Evolutionary conservation across 2,329 filamentous ascomycete genomes (phyloP).

Genomic region (Alternaria sp.): DNA sequence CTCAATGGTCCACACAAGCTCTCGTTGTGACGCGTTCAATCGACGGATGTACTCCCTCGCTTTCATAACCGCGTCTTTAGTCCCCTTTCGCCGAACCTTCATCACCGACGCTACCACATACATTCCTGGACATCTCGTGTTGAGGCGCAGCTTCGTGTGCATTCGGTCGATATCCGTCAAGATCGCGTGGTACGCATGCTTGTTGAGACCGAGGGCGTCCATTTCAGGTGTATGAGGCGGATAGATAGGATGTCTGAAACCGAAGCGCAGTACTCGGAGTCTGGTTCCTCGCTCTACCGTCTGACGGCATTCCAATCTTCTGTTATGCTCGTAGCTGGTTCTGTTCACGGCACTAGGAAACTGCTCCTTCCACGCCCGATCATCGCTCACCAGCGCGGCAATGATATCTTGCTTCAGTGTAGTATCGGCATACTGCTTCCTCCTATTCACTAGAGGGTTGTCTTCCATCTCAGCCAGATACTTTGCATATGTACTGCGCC

Average conservation of each 20-base stretch:
- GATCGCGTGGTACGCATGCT: conserved; percentile 17
- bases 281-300: conserved; percentile 28
- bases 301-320: conserved; percentile 30
- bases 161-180: conserved; percentile 25
- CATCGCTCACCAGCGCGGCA: conserved; percentile 6
- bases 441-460: conserved; percentile 29
- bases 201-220: conserved; percentile 27
- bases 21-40: conserved; percentile 23
- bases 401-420: conserved; percentile 7
- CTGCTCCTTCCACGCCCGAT: conserved; percentile 17
- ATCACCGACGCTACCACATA: conserved; percentile 13
- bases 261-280: conserved; percentile 28
- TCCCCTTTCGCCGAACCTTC: conserved; percentile 18
- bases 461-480: conserved; percentile 35
- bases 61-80: conserved; percentile 21
- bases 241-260: conserved; percentile 28
- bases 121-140: conserved; percentile 2
- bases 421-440: conserved; percentile 22
- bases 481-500: conserved; percentile 28
- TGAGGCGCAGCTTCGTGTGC: conserved; percentile 5
- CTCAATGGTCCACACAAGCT: conserved; percentile 34
- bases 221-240: conserved; percentile 35
- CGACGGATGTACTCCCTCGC: conserved; percentile 29
- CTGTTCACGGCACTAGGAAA: conserved; percentile 20
- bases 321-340: conserved; percentile 32